Conservation (phyloP, 2,329 filamentous ascomycete species). For the Stemphylium beticola region DNA sequence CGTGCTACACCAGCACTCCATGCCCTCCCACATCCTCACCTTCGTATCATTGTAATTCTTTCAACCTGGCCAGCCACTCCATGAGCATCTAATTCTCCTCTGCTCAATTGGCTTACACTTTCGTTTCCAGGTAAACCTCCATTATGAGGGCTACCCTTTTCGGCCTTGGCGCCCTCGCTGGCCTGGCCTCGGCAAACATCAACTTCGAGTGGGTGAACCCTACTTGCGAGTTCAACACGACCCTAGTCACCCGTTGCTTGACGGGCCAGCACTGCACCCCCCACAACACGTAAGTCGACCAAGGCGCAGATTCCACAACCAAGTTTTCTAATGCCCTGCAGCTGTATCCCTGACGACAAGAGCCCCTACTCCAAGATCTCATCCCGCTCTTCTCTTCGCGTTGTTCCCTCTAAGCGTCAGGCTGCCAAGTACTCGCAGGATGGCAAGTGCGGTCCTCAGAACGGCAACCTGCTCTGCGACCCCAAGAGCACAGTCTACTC, state of each 20-base stretch:
- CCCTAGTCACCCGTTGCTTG: conserved; percentile 41
- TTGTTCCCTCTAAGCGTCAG: conserved; percentile 37
- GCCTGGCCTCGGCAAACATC: conserved; percentile 55
- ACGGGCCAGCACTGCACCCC: conserved; percentile 47
- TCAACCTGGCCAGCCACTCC: neutral
- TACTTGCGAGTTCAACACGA: conserved; percentile 44
- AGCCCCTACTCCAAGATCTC: conserved; percentile 34
- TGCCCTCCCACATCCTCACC: neutral
- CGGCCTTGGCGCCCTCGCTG: conserved; percentile 42
- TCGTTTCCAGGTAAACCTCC: conserved; percentile 12
- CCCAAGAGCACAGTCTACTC: conserved; percentile 54
- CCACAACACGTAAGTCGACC: conserved; percentile 40
- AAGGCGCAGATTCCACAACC: neutral
- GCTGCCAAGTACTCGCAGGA: conserved; percentile 46
- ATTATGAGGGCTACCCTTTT: conserved; percentile 41
- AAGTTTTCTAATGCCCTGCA: conserved; percentile 11
- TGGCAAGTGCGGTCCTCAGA: conserved; percentile 49
- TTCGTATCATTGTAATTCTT: neutral
- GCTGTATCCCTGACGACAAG: conserved; percentile 28
- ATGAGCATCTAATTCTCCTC: neutral
- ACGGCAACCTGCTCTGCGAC: conserved; percentile 51
- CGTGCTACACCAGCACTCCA: neutral
- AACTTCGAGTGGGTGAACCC: conserved; percentile 56
- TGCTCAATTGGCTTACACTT: conserved; percentile 21
- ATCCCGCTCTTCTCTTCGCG: conserved; percentile 26